Conservation (phyloP, 2,329 filamentous ascomycete genomes). For the Parastagonospora nodorum region DNA sequence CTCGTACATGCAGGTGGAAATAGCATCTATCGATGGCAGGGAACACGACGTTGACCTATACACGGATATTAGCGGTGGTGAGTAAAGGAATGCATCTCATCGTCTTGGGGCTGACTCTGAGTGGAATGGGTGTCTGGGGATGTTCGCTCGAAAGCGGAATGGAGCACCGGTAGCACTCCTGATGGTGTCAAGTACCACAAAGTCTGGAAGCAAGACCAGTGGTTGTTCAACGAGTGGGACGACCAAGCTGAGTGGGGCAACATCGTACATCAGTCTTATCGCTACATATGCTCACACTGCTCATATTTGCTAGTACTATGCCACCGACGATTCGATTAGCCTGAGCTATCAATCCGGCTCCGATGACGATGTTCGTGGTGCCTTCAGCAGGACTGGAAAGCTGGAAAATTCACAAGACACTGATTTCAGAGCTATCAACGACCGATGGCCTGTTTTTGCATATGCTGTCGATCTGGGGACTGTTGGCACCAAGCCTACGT, state of each 20-base stretch:
- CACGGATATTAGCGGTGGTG: conserved; percentile 72
- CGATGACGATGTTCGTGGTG: conserved; percentile 52
- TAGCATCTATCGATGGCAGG: conserved; percentile 65
- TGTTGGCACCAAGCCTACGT: conserved; percentile 44
- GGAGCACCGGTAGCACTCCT: conserved; percentile 58
- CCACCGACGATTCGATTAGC: conserved; percentile 49
- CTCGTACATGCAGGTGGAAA: conserved; percentile 70
- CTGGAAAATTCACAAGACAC: conserved; percentile 54
- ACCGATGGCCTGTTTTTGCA: conserved; percentile 59
- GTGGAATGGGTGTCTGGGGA: conserved; percentile 76
- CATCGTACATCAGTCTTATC: conserved; percentile 34
- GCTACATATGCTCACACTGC: neutral
- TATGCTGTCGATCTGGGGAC: conserved; percentile 57
- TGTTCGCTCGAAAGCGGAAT: conserved; percentile 59
- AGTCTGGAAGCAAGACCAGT: conserved; percentile 54
- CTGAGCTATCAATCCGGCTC: conserved; percentile 55
- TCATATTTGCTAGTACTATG: conserved; percentile 50
- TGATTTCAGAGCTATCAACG: conserved; percentile 56
- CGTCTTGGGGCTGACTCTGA: conserved; percentile 14
- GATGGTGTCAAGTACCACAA: conserved; percentile 64
- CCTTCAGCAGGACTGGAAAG: conserved; percentile 52
- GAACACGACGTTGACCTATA: conserved; percentile 72
- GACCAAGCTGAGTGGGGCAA: conserved; percentile 60
- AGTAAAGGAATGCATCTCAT: conserved; percentile 26
- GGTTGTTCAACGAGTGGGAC: conserved; percentile 53